A percentile compares a stretch with the other conserved stretches of the same genome.
Evolutionary conservation across 2,329 filamentous ascomycete genomes (phyloP).

Genomic region (Penicillium decumbens): DNA sequence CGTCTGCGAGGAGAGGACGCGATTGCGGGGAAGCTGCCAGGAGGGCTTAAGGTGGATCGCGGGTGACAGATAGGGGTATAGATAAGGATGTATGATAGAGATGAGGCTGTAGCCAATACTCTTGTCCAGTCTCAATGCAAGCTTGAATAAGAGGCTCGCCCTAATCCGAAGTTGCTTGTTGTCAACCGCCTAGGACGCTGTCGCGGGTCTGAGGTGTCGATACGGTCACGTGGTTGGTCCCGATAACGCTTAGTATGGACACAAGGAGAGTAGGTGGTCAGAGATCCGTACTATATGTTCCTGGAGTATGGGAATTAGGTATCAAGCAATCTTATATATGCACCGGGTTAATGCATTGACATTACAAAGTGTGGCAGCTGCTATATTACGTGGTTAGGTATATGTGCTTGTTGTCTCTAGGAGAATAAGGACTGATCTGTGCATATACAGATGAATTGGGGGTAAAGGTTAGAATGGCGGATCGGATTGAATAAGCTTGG

Average conservation of each 20-base stretch:
- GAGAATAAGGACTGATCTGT: no score
- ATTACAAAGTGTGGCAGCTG: no score
- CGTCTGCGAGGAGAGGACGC: slow-evolving; percentile 30
- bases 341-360: no score
- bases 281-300: neutral
- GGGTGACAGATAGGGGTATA: neutral
- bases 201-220: slow-evolving; percentile 12
- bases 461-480: no score
- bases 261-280: neutral
- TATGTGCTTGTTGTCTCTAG: no score
- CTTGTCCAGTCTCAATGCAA: slow-evolving; percentile 4
- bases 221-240: slow-evolving; percentile 13
- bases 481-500: no score
- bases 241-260: neutral
- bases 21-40: slow-evolving; percentile 36
- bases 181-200: slow-evolving; percentile 1
- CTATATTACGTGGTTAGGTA: no score
- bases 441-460: no score
- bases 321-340: no score
- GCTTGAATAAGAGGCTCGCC: slow-evolving; percentile 4
- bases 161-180: slow-evolving; percentile 5
- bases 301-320: no score
- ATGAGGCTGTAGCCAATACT: neutral
- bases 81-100: neutral
- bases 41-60: slow-evolving; percentile 1